Base-by-base conservation (phyloP, 495 filamentous ascomycete species). In the Aspergillus haitiensis region DNA sequence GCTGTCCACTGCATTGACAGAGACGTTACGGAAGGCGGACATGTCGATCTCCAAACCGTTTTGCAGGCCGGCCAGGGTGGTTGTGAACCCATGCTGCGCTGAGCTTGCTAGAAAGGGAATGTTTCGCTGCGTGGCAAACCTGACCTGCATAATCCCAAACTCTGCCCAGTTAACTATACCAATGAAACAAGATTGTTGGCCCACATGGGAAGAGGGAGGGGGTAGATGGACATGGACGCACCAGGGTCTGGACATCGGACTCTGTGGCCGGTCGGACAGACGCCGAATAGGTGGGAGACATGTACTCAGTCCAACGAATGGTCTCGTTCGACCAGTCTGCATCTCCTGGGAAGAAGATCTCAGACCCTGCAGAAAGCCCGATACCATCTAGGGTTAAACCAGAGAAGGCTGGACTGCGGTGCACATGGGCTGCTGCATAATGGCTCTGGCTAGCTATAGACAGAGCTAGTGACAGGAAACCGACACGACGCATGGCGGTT, bases 31-130 rank as follows among this genome's bases (percentile, higher is more conserved):
- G 51, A 75, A 66, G 7, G 59, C 42, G 15, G 56, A 55, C 51
- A 73, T 53, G 59, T 75, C 68, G 4, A 77, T 60, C 27, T 66
- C 66, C 9, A 75, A 37, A 6, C 70, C 64, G 59, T 69, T 52
- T 35, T 68, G 21, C 37, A 71, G 45, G 15, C 31, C 16, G 1
- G 15, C 65, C 40, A 73, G 61, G 44, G 65, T 65, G 33, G 58
- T 54, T 11, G 66, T 58, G 37, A 52, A 64, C 15, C 66, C 66
- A 49, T 73, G 71, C 10, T 70, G 65, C 31, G 66, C 68, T 16
- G 64, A 64, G 6, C 63, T 65, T 7, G 67, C 64, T 13, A 76
- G 48, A 45, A 76, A 66, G 16, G 62, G 52, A 13, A 75, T 62
- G 21, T 64, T 56, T 0, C 21, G 27, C 5, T 18, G 10, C 27